Evolutionary conservation across 345 rosid species (phyloP), one percentile per base, ranked within the genome.

Genomic region (Hibiscus mutabilis): DNA sequence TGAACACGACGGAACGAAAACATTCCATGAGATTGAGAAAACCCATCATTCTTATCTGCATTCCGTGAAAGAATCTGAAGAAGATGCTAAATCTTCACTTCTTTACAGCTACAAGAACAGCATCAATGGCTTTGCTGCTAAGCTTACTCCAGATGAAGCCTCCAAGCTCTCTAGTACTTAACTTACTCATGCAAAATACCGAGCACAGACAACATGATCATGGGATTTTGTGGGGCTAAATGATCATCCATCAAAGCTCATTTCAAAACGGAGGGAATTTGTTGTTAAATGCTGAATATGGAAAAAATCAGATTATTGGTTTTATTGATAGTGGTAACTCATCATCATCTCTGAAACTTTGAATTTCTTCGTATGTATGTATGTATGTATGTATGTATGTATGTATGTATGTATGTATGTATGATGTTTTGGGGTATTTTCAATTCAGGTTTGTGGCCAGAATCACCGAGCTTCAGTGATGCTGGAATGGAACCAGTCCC

Each of bases 361-460:
- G 37, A 35, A 35, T 35, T 35, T 35, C 40, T 35, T 35, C 9
- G 6, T 35, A 27, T 27, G 29, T 3, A 27, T 27, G 29, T 3
- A 27, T 27, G 29, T 0, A 27, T 27, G 29, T 29, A 2, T 29
- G 4, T 29, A 3, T 29, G 4, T 29, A 3, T 29, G 4, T 3
- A 3, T 29, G 4, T 3, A 3, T 4, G 4, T 6, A 0, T 35
- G 1, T 6, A 6, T 35, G 1, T 6, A 6, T 35, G 1, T 6
- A 0, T 35, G 40, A 35, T 35, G 40, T 35, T 35, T 35, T 35
- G 40, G 8, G 42, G 21, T 61, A 4, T 61, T 42, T 24, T 58
- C 14, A 1, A 46, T 44, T 66, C 73, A 93, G 98, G 98, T 60
- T 83, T 88, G 81, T 93, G 98, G 98, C 98, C 97, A 77, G 98